Evolutionary conservation across 768 basidiomycete genomes (phyloP), one percentile per base, ranked within the genome.

Genomic region (Rhizopogon rudus): DNA sequence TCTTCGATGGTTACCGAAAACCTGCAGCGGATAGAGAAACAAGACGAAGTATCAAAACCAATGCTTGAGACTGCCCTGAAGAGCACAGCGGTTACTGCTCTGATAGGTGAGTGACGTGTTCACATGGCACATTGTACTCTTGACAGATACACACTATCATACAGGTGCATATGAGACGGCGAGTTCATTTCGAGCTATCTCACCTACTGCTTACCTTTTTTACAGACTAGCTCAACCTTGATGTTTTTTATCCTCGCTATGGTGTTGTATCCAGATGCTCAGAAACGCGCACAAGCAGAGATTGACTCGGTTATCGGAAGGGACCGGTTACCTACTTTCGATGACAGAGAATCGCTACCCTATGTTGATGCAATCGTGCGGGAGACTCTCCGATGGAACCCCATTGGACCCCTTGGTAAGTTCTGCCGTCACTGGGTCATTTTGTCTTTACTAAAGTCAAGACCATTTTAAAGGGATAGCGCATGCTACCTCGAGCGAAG

Each of bases 401-500:
- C 44, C 12, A 12, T 43, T 13, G 7, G 0, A 22, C 52, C 44
- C 44, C 29, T 45, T 35, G 46, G 46, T 48, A 14, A 5, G 17
- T 12, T 9, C 8, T 25, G 25, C 25, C 17, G 12, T 12, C 7
- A 13, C 17, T 14, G 3, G 14, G 17, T 14, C 2, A 17, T 35
- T 4, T 48, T 2, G 17, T 1, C 17, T 20, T 20, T 6, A 20
- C 31, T 48, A 1, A 33, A 33, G 8, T 10, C 4, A 46, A 46
- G n/a, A 13, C 12, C 3, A 13, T 33, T 17, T 14, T 20, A 14
- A 13, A 48, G 46, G 46, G 1, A 0, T 54, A 3, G 8, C 51
- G 4, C 53, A 54, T 54, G 53, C 53, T 22, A 40, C n/a, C 3
- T 13, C 22, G 13, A 25, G 40, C 2, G 75, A 77, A 45, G 77